A percentile compares a stretch with the other conserved stretches of the same genome.
These are phyloP conservation scores for Stephanodiscus triporus DNA, from an alignment of 108 stramenopile species.

Conservation along the genomic window DNA sequence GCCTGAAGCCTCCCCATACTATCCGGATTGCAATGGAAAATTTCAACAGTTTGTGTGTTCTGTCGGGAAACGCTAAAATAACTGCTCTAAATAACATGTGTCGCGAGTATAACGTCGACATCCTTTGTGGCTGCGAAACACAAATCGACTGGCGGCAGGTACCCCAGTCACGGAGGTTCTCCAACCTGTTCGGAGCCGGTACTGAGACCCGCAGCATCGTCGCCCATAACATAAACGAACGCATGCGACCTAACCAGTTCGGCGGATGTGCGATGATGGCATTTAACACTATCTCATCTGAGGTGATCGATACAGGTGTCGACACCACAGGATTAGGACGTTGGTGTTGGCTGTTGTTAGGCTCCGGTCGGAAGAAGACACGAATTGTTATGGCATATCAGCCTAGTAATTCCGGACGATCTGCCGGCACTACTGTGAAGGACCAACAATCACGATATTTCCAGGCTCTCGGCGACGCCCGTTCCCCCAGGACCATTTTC, in stretches of 20 bases:
- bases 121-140: background rate
- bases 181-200: background rate
- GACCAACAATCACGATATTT: background rate
- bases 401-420: background rate
- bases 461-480: background rate
- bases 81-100: background rate
- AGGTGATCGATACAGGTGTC: too few species aligned
- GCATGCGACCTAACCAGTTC: background rate
- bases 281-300: background rate
- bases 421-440: background rate
- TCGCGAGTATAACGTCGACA: background rate
- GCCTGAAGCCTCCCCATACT: background rate
- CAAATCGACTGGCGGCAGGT: background rate
- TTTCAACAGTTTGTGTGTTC: background rate
- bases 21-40: background rate
- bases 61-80: background rate
- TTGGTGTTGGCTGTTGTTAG: too few species aligned
- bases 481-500: background rate
- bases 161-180: background rate
- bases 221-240: background rate
- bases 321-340: too few species aligned
- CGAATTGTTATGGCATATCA: too few species aligned
- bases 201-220: background rate
- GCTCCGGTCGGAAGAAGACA: too few species aligned
- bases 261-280: background rate